These are phyloP conservation scores for Xylariomycetidae sp. DNA, from an alignment of 2,329 filamentous ascomycete genomes.

Conservation along the genomic window DNA sequence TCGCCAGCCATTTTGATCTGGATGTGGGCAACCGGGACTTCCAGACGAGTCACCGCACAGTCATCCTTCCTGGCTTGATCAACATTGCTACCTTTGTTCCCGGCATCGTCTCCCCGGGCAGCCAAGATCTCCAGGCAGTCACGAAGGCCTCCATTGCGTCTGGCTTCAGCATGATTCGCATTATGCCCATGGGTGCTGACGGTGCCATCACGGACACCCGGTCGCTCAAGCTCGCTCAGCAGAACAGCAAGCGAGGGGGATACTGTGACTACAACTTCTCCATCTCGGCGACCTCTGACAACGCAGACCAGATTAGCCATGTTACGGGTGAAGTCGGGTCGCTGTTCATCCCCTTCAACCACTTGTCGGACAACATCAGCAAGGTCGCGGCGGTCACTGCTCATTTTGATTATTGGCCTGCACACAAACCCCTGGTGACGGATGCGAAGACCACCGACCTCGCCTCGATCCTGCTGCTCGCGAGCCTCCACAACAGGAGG, in stretches of 20 bases:
- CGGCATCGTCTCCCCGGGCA: slow-evolving; percentile 58
- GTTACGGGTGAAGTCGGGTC: slow-evolving; percentile 70
- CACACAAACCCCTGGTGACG: slow-evolving; percentile 72
- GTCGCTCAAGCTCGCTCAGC: slow-evolving; percentile 65
- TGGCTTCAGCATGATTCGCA: slow-evolving; percentile 74
- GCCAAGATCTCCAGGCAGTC: slow-evolving; percentile 61
- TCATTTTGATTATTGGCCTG: slow-evolving; percentile 73
- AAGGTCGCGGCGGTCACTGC: slow-evolving; percentile 74
- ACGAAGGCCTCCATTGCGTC: slow-evolving; percentile 68
- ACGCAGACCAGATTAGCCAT: slow-evolving; percentile 68
- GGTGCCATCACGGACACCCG: slow-evolving; percentile 67
- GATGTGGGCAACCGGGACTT: slow-evolving; percentile 80
- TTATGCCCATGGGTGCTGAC: slow-evolving; percentile 70
- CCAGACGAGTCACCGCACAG: slow-evolving; percentile 79
- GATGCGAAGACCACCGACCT: slow-evolving; percentile 76
- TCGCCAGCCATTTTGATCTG: slow-evolving; percentile 82
- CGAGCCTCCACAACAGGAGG: slow-evolving; percentile 70
- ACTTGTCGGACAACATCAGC: slow-evolving; percentile 75
- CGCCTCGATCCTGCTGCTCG: slow-evolving; percentile 72
- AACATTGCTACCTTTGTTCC: slow-evolving; percentile 78
- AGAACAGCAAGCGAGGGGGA: slow-evolving; percentile 60
- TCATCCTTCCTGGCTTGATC: slow-evolving; percentile 68
- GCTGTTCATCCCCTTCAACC: slow-evolving; percentile 77
- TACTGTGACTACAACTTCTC: slow-evolving; percentile 79
- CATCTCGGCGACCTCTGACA: slow-evolving; percentile 65